Conservation (phyloP, 306 rosid species). For the barrel medic (Medicago truncatula) region DNA sequence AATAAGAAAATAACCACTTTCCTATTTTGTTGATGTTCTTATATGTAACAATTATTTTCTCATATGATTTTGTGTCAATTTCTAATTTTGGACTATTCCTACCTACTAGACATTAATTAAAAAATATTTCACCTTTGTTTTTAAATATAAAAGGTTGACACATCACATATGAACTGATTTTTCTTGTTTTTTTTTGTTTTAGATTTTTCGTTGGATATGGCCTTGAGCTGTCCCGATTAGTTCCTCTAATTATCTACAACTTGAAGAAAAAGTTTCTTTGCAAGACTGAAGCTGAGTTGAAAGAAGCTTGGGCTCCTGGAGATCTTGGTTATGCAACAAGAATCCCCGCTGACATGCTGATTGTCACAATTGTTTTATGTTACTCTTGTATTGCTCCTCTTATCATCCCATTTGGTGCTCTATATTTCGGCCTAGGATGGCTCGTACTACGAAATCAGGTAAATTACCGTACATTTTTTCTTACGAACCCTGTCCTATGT, state of each 20-base stretch:
- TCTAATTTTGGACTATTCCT: too few species aligned
- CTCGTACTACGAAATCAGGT: constrained; percentile 96
- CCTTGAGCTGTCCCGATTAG: constrained; percentile 82
- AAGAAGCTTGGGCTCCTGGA: constrained; percentile 88
- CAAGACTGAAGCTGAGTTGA: constrained; percentile 85
- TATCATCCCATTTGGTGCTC: constrained; percentile 80
- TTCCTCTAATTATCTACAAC: constrained; percentile 90
- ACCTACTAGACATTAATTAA: too few species aligned
- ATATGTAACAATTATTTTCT: too few species aligned
- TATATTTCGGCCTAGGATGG: constrained; percentile 91
- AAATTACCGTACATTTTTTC: constrained; percentile 28
- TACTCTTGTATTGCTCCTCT: constrained; percentile 90
- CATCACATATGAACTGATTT: constrained; percentile 15
- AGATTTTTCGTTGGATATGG: constrained; percentile 97
- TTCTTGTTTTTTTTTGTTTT: constrained; percentile 17
- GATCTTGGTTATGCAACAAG: constrained; percentile 86
- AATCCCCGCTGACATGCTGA: constrained; percentile 82
- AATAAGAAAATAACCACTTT: neutral
- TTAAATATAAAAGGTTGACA: neutral
- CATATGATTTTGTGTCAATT: too few species aligned
- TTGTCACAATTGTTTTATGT: constrained; percentile 77
- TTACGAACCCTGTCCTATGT: neutral
- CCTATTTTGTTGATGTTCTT: too few species aligned
- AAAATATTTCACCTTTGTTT: neutral
- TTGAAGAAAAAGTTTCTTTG: constrained; percentile 84